These are phyloP conservation scores for Sabuloglossum arenarium DNA, from an alignment of 495 filamentous ascomycete species.

Conservation along the genomic window DNA sequence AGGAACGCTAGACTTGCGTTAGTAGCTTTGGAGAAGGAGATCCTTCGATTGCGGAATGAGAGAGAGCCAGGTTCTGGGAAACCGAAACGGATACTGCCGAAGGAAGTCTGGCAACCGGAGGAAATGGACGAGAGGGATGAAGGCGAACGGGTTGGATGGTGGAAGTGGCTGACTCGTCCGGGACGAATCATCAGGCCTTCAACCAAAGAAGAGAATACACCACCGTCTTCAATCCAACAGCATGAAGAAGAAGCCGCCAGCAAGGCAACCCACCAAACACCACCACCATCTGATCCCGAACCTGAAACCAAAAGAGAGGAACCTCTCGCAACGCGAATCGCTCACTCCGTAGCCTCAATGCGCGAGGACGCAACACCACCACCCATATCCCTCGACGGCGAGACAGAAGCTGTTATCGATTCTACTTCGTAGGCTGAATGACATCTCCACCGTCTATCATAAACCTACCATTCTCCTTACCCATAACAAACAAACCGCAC, in stretches of 20 bases:
- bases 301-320: background rate
- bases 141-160: slow-evolving; percentile 11
- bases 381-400: background rate
- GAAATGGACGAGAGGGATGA: slow-evolving; percentile 14
- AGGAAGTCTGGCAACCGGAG: slow-evolving; percentile 24
- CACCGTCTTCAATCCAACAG: background rate
- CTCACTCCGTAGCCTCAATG: background rate
- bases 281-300: background rate
- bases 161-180: slow-evolving; percentile 16
- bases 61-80: slow-evolving; percentile 15
- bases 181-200: background rate
- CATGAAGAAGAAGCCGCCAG: background rate
- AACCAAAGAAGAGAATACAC: background rate
- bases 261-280: too few species aligned
- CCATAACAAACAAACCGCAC: background rate
- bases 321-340: background rate
- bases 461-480: background rate
- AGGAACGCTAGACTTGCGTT: slow-evolving; percentile 34
- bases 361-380: background rate
- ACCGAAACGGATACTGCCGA: slow-evolving; percentile 21
- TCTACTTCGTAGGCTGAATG: background rate
- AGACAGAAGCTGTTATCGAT: background rate
- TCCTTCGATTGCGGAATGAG: slow-evolving; percentile 33
- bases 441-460: too few species aligned
- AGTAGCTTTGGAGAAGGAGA: slow-evolving; percentile 44